A percentile compares a stretch with the other conserved stretches of the same genome.
phyloP scores from a whole-genome alignment of 2,329 filamentous ascomycete species.

The Tolypocladium guangdongense region DNA sequence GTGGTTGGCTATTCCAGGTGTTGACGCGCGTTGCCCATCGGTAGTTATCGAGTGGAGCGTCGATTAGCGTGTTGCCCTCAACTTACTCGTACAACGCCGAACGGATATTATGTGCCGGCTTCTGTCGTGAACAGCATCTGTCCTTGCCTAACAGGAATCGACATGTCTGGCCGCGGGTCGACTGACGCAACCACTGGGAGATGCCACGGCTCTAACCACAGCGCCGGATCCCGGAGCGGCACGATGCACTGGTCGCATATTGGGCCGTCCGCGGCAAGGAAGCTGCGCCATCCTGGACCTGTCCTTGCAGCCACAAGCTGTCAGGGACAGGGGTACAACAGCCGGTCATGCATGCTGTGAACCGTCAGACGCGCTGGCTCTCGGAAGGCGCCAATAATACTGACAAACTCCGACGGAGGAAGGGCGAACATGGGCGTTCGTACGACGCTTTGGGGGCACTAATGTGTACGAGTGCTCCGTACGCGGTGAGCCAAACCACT shows the following conservation, averaged over 20 bases:
- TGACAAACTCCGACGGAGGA: neutral
- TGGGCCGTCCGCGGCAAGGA: neutral
- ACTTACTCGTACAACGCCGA: neutral
- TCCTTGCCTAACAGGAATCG: neutral
- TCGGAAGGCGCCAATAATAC: neutral
- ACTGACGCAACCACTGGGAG: neutral
- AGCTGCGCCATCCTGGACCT: neutral
- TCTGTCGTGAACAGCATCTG: neutral
- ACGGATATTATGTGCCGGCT: too few species aligned
- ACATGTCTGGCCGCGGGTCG: neutral
- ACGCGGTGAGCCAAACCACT: neutral
- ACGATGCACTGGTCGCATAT: neutral
- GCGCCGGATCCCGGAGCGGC: conserved; percentile 4
- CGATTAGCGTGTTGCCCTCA: neutral
- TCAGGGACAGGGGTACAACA: conserved; percentile 3
- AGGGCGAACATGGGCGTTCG: neutral
- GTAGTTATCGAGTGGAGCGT: neutral
- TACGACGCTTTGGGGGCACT: neutral
- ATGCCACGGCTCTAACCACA: conserved; percentile 1
- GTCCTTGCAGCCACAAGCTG: conserved; percentile 4
- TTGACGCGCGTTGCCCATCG: neutral
- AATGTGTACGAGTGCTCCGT: neutral
- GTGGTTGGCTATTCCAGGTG: neutral
- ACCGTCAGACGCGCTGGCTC: conserved; percentile 2
- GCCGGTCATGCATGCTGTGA: conserved; percentile 6